Base-by-base conservation (phyloP, 2,329 filamentous ascomycete genomes). In the Teratosphaeria destructans region DNA sequence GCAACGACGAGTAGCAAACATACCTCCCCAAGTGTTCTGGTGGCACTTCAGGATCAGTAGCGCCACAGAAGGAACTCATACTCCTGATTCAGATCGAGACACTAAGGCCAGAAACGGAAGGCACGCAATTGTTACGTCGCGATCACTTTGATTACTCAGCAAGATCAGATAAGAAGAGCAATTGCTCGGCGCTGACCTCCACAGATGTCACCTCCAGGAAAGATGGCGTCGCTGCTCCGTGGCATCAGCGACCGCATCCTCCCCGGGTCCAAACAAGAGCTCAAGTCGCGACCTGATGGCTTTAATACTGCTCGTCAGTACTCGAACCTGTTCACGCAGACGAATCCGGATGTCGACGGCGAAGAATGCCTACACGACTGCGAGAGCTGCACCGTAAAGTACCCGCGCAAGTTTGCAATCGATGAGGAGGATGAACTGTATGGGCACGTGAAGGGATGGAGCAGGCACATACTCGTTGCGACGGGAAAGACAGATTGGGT, bases 401-500 rank as follows among this genome's bases (percentile, higher is more conserved):
- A 92, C 71, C 93, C 93, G 43, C 85, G 86, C 69, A 84, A 82
- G 65, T 87, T 84, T 71, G 78, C 78, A 3, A 84, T 96, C 59
- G 88, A 97, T 60, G 82, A 87, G 72, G 77, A 81, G 6, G 90
- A 96, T 71, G 78, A 85, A 67, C 77, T 99, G 55, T 97, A 95
- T 71, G 94, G 93, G 0, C 80, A 88, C 61, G 83, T 96, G 63
- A 89, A 90, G 70, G 90, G 85, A 39, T 97, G 90, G 88, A 86
- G 84, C 69, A 94, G 91, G 23, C 94, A 99, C 75, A 72, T 96
- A 62, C 78, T 99, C 35, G 90, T 97, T 16, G 94, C 90, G 27
- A 99, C 94, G n/a, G 90, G 91, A 62, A 96, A 96, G 82, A 82
- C 86, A 29, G 94, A 99, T 75, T 99, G 94, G 94, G 88, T 93